phyloP scores from a whole-genome alignment of 2,329 filamentous ascomycete species.

The Apiospora kogelbergensis region DNA sequence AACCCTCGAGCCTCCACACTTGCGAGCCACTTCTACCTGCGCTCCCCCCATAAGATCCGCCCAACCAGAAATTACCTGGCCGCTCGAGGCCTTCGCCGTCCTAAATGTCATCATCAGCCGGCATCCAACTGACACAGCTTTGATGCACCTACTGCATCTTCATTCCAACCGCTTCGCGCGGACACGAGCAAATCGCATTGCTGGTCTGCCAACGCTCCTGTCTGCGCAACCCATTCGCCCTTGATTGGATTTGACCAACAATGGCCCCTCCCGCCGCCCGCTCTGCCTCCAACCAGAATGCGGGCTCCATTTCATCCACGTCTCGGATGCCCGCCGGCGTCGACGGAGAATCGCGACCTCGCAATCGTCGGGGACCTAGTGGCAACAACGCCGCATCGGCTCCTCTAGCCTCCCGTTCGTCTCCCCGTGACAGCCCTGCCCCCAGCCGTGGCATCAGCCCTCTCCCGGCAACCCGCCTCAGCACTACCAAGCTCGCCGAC shows the following conservation, averaged over 20 bases:
- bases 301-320: slow-evolving; percentile 43
- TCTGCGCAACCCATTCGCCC: neutral
- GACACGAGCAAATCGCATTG: slow-evolving; percentile 17
- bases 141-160: slow-evolving; percentile 19
- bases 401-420: slow-evolving; percentile 31
- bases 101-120: slow-evolving; percentile 4
- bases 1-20: neutral
- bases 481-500: slow-evolving; percentile 24
- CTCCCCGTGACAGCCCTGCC: slow-evolving; percentile 37
- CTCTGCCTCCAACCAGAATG: slow-evolving; percentile 29
- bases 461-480: slow-evolving; percentile 44
- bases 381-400: slow-evolving; percentile 27
- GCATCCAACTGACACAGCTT: neutral
- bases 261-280: slow-evolving; percentile 14
- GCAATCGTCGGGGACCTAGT: slow-evolving; percentile 48
- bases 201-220: slow-evolving; percentile 3
- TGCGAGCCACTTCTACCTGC: neutral
- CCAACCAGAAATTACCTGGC: neutral
- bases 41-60: neutral
- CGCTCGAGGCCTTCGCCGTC: neutral
- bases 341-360: slow-evolving; percentile 46
- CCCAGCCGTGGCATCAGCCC: slow-evolving; percentile 49
- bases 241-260: slow-evolving; percentile 11
- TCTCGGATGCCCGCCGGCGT: slow-evolving; percentile 42
- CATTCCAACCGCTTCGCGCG: slow-evolving; percentile 25